Evolutionary conservation across 805 yeast species (phyloP), one percentile per base, ranked within the genome.

Genomic region (Grigorovia yakushimaensis): DNA sequence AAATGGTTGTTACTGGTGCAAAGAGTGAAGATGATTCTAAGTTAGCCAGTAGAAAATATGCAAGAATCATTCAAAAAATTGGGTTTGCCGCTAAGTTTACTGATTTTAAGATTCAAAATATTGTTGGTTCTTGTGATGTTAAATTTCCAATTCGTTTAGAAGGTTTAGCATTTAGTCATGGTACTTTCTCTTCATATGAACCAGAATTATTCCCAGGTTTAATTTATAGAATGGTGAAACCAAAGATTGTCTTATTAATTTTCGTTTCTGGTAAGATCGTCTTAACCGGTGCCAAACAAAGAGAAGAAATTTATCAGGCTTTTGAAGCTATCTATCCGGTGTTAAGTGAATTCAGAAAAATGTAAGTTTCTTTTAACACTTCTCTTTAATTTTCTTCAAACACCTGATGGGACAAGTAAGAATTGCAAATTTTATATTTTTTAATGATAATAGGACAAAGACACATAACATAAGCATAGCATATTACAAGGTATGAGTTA

Each of bases 1-100:
- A 93, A 68, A 93, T 93, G 98, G 98, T 93, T 56, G 98, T 93
- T 15, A 93, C 98, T 27, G 98, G 98, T 78, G 98, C 98, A 21
- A 93, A 93, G 68, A 84, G 95, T 36, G 98, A 93, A 67, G 98
- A 93, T 64, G 98, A 93, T 65, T 88, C 97, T n/a, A 93, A 93
- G 67, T 76, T 93, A 54, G 98, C 98, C 1, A 88, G 96, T 19
- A 80, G 98, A 71, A 93, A 93, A 66, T 93, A 93, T 60, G 98
- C 98, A 1, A 82, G 98, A 73, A 93, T 93, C 62, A 93, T 93
- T 55, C 98, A 93, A 67, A 93, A 93, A 67, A 82, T 93, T 56
- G 98, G 98, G 2, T 93, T 93, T 72, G 87, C 89, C 64, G 98
- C 98, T 47, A 93, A 93, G 66, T 93, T 93, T 64, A 91, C 97